Evolutionary conservation across 2,329 filamentous ascomycete genomes (phyloP), one percentile per base, ranked within the genome.

Genomic region (Sporothrix protearum): DNA sequence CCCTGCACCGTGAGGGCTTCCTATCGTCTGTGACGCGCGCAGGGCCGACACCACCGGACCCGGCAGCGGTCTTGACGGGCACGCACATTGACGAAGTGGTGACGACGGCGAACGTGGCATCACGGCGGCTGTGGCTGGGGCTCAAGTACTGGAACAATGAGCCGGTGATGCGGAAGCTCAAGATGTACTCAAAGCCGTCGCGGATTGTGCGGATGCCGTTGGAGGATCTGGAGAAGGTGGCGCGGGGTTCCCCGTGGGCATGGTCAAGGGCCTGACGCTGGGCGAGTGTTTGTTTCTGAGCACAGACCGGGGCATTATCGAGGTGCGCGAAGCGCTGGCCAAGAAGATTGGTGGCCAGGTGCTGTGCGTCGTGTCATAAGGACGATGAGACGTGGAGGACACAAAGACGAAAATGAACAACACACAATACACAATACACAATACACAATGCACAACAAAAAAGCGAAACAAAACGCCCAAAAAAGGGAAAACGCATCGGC

Each of bases 91-190:
- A 86, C 33, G 86, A 87, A 73, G 84, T 83, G 16, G 85, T 92
- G 71, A 93, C 90, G 64, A 83, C 85, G 73, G 84, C 83, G 76
- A 97, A 96, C 81, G 88, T 93, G 49, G 87, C 93, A 4, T 86
- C 84, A 51, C 86, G 92, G 78, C 86, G 94, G 73, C 83, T 97
- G 75, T 97, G 94, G 94, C 82, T 97, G 14, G 93, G 93, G 0
- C 83, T 97, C 77, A 97, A 97, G 83, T 97, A 97, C 86, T 92
- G 88, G 88, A 89, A 94, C 76, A 91, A 91, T 78, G 85, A 90
- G 80, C 93, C 94, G 6, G 93, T 97, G 28, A 82, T 97, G 75
- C 85, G 84, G 74, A 85, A 88, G 75, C 85, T 95, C 77, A 80
- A 81, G 66, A 80, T 91, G 78, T 84, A 97, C 73, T 91, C 87